Evolutionary conservation across 192 early-diverging fungal species (phyloP).

Genomic region (Coemansia sp.): DNA sequence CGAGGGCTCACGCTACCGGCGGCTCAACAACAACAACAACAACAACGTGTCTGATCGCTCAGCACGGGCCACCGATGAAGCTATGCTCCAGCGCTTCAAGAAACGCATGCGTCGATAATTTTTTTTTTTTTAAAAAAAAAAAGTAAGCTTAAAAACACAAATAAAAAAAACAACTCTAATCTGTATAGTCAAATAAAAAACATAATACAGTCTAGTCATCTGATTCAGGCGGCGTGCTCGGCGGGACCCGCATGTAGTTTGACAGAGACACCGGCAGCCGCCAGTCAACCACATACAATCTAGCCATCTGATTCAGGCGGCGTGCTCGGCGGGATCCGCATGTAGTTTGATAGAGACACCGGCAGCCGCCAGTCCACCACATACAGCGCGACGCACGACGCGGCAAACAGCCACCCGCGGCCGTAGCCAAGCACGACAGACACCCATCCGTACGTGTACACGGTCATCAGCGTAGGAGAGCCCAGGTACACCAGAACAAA

Average conservation of each 20-base stretch:
- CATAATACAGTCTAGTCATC: too few relatives aligned
- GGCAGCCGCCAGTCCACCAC: constrained; percentile 32
- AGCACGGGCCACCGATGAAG: constrained; percentile 67
- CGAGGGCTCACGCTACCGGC: neutral
- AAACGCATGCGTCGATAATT: constrained; percentile 71
- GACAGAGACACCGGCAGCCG: neutral
- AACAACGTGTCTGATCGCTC: constrained; percentile 51
- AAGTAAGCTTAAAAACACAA: neutral
- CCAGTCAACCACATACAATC: constrained; percentile 46
- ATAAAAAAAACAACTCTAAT: neutral
- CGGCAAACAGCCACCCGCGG: constrained; percentile 37
- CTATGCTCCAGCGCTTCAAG: constrained; percentile 80
- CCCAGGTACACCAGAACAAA: constrained; percentile 30
- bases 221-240: neutral
- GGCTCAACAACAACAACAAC: constrained; percentile 20
- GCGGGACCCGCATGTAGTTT: neutral
- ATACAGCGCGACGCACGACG: constrained; percentile 27
- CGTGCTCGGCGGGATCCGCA: neutral
- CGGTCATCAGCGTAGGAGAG: constrained; percentile 26
- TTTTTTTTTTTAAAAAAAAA: neutral
- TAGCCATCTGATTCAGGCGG: neutral
- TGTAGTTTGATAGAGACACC: neutral
- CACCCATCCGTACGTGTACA: constrained; percentile 38
- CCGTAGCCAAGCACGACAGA: constrained; percentile 33
- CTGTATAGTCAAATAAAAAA: too few relatives aligned